Percentiles rank a stretch among this genome's conserved stretches.
These are phyloP conservation scores for Plantago coronopus DNA, from an alignment of 305 asterid species.

Conservation along the genomic window DNA sequence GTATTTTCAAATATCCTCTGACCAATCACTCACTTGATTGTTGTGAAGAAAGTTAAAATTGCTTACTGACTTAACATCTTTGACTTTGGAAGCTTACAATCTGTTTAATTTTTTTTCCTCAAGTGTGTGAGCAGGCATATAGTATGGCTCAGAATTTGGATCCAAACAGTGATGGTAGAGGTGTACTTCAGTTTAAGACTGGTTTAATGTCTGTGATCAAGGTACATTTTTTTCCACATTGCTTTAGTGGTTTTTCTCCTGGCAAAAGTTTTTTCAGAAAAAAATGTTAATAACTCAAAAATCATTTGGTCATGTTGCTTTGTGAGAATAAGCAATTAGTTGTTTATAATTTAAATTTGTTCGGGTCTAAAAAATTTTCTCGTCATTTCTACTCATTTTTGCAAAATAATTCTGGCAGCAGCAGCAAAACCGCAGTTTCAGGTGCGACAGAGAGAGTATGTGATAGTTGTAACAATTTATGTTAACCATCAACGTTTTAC, in stretches of 20 bases:
- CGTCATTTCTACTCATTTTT: no score
- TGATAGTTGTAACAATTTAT: no score
- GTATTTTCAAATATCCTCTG: background rate
- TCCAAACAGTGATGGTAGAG: conserved; percentile 91
- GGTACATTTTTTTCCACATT: conserved; percentile 40
- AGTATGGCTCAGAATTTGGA: conserved; percentile 92
- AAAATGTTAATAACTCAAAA: no score
- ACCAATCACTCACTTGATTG: background rate
- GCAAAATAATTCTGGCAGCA: no score
- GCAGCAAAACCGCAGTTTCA: no score
- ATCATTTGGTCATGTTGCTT: no score
- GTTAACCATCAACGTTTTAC: background rate
- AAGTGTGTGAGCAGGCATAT: conserved; percentile 99
- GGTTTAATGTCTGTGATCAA: conserved; percentile 96
- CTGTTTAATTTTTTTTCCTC: conserved; percentile 16
- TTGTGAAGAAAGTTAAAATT: conserved; percentile 10
- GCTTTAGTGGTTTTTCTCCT: no score
- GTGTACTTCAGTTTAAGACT: conserved; percentile 97
- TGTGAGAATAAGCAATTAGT: no score
- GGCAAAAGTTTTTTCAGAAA: no score
- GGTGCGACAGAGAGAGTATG: background rate
- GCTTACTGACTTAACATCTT: conserved; percentile 6
- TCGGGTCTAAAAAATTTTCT: no score
- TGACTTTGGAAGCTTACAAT: conserved; percentile 10
- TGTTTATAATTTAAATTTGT: no score